A percentile compares a stretch with the other conserved stretches of the same genome.
Conservation (phyloP, 768 basidiomycete species). For the Coprinellus micaceus region DNA sequence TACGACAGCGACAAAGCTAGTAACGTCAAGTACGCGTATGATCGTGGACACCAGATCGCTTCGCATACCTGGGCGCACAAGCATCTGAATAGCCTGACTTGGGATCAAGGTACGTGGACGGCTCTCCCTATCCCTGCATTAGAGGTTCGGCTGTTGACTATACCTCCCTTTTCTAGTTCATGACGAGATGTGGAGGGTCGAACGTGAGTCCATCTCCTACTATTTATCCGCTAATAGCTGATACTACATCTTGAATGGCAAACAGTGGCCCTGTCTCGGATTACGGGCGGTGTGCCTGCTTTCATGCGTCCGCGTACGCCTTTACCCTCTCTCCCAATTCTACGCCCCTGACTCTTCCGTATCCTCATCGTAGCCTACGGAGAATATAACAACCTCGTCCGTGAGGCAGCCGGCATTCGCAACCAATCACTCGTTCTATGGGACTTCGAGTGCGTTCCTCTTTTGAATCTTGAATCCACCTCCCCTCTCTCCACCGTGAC, state of each 20-base stretch:
- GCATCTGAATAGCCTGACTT: not conserved
- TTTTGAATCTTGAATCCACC: too few relatives aligned
- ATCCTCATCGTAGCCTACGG: constrained; percentile 13
- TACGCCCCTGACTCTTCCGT: too few relatives aligned
- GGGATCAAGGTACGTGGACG: too few relatives aligned
- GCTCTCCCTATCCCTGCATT: too few relatives aligned
- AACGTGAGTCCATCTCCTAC: too few relatives aligned
- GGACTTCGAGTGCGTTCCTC: constrained; percentile 19
- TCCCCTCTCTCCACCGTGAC: too few relatives aligned
- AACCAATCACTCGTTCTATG: constrained; percentile 15
- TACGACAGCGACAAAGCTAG: constrained; percentile 26
- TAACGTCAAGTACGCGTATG: constrained; percentile 32
- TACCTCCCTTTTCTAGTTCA: constrained; percentile 19
- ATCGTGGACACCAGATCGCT: constrained; percentile 40
- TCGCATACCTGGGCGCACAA: constrained; percentile 41
- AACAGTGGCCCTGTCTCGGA: constrained; percentile 22
- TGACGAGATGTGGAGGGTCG: constrained; percentile 19
- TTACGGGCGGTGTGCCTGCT: constrained; percentile 21
- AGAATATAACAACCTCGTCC: constrained; percentile 13
- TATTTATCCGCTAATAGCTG: too few relatives aligned
- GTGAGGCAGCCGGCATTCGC: constrained; percentile 11
- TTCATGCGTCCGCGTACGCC: constrained; percentile 25
- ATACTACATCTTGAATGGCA: too few relatives aligned
- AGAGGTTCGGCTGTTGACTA: too few relatives aligned
- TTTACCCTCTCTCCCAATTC: not conserved